Percentiles rank a stretch among this genome's conserved stretches.
Evolutionary conservation across 202 grass and related monocot species (phyloP).

Genomic region (Setaria italica): DNA sequence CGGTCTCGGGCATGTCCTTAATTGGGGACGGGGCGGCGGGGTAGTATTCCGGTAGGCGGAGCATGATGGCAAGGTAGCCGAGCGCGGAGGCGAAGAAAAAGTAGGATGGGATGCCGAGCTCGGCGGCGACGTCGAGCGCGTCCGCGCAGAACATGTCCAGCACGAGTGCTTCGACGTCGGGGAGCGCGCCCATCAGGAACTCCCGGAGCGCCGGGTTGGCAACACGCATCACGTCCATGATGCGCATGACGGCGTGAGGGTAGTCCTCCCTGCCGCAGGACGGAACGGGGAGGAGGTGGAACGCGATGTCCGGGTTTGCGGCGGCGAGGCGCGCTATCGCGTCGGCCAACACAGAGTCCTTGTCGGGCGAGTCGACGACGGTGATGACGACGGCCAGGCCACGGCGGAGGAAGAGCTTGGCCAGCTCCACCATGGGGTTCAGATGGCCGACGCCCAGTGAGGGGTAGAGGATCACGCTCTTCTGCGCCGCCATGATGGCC

Average conservation of each 20-base stretch:
- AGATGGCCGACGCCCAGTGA: conserved; percentile 61
- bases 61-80: conserved; percentile 44
- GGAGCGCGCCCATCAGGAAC: conserved; percentile 38
- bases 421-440: conserved; percentile 65
- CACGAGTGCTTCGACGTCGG: conserved; percentile 52
- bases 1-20: conserved; percentile 36
- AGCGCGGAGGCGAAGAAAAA: conserved; percentile 57
- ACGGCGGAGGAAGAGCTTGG: conserved; percentile 51
- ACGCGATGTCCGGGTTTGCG: conserved; percentile 45
- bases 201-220: conserved; percentile 45
- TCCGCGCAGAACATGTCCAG: conserved; percentile 75
- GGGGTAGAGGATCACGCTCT: conserved; percentile 64
- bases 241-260: conserved; percentile 19
- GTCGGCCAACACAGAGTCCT: conserved; percentile 27
- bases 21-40: conserved; percentile 35
- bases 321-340: conserved; percentile 23
- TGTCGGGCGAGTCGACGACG: conserved; percentile 48
- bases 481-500: conserved; percentile 40
- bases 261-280: neutral
- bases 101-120: conserved; percentile 52
- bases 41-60: conserved; percentile 34
- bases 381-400: conserved; percentile 54
- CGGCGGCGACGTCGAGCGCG: conserved; percentile 52
- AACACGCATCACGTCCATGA: conserved; percentile 36
- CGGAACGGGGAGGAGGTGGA: conserved; percentile 52